Base-by-base conservation (phyloP, 495 filamentous ascomycete species). In the Durotheca rogersii region DNA sequence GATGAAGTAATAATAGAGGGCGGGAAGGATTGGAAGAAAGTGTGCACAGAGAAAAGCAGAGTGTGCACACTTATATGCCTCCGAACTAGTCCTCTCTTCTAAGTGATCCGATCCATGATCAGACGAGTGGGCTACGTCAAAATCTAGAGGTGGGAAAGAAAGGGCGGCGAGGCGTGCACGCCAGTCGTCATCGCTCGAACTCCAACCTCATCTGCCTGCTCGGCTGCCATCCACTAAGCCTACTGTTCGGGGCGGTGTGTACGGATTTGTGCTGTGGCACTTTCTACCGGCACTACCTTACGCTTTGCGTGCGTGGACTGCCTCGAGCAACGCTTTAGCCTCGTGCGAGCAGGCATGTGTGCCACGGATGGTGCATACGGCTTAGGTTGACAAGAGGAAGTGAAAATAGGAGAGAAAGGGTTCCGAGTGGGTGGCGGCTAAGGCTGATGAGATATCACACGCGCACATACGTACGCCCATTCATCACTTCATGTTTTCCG, bases 141-240 rank as follows among this genome's bases (percentile, higher is more conserved):
- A 27, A 9, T 27, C 23, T 4, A 27, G 23, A 4, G 23, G 23
- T 4, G 38, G 19, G 38, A 40, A 34, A 37, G 42, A 37, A 38
- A 57, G 41, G 17, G 29, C 20, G 33, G 44, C 52, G 19, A 48
- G 15, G 10, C 16, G 23, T 27, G 23, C 9, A 51, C 20, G 20
- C 39, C 21, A 10, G 44, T 53, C 50, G 50, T 53, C 50, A 46
- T 53, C 50, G 6, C 25, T 43, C 11, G 16, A 25, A 23, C 41
- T 18, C 21, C 6, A 6, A 11, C 4, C 23, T 1, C 35, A 19
- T 7, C 17, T 27, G 23, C n/a, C n/a, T n/a, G n/a, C n/a, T n/a
- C n/a, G n/a, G n/a, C n/a, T n/a, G n/a, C n/a, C n/a, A n/a, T n/a
- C n/a, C n/a, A n/a, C n/a, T n/a, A n/a, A n/a, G n/a, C n/a, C n/a